Percentiles rank a stretch among this genome's conserved stretches.
These are phyloP conservation scores for Pyrenophora tritici-repentis DNA, from an alignment of 2,329 filamentous ascomycete species.

Conservation along the genomic window DNA sequence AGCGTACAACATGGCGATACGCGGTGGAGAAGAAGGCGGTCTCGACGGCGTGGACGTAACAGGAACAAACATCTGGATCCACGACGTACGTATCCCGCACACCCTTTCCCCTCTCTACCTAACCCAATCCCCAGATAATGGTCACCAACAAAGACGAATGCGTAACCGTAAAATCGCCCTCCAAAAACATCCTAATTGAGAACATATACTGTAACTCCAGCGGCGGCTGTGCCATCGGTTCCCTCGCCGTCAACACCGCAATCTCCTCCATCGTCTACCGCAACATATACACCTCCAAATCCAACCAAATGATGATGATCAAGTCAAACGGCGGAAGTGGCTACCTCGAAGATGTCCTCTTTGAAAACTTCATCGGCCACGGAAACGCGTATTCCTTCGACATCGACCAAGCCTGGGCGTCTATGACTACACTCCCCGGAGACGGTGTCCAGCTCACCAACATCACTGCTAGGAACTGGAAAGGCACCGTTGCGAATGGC, in stretches of 20 bases:
- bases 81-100: slow-evolving; percentile 49
- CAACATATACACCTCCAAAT: slow-evolving; percentile 63
- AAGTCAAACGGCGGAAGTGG: slow-evolving; percentile 65
- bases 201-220: slow-evolving; percentile 66
- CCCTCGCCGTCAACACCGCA: slow-evolving; percentile 55
- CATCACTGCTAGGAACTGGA: slow-evolving; percentile 62
- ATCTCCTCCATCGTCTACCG: slow-evolving; percentile 60
- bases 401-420: slow-evolving; percentile 60
- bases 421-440: slow-evolving; percentile 50
- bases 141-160: slow-evolving; percentile 68
- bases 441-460: slow-evolving; percentile 59
- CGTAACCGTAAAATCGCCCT: slow-evolving; percentile 58
- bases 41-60: slow-evolving; percentile 63
- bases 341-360: slow-evolving; percentile 55
- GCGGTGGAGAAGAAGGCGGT: slow-evolving; percentile 58
- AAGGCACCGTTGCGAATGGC: slow-evolving; percentile 58
- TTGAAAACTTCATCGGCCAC: slow-evolving; percentile 66
- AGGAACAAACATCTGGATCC: slow-evolving; percentile 61
- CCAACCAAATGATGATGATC: slow-evolving; percentile 68
- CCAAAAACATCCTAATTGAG: slow-evolving; percentile 62
- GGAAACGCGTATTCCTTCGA: slow-evolving; percentile 63
- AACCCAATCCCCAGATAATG: slow-evolving; percentile 47
- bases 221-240: slow-evolving; percentile 64
- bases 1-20: slow-evolving; percentile 61
- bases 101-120: background rate